These are phyloP conservation scores for Colletotrichum plurivorum DNA, from an alignment of 2,329 filamentous ascomycete genomes.

Conservation along the genomic window DNA sequence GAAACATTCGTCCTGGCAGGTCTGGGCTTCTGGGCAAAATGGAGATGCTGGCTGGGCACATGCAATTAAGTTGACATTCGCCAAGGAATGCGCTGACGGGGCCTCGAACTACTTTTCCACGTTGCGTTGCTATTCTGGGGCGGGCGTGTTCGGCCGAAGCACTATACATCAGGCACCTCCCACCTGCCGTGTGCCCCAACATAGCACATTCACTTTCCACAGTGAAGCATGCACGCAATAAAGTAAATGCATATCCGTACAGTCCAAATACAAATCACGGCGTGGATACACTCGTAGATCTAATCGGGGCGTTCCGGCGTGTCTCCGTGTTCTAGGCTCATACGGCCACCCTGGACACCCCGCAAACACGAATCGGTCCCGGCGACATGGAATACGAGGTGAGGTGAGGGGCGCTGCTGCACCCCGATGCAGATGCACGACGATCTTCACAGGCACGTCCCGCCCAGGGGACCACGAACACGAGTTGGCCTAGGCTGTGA, in stretches of 20 bases:
- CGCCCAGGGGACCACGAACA: neutral
- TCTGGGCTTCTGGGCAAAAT: conserved; percentile 13
- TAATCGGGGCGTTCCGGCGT: conserved; percentile 11
- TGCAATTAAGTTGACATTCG: neutral
- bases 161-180: neutral
- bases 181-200: neutral
- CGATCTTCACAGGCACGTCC: neutral
- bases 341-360: conserved; percentile 27
- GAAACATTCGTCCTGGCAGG: neutral
- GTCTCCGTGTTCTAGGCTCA: conserved; percentile 17
- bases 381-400: conserved; percentile 23
- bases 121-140: neutral
- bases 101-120: neutral
- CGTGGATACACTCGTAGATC: conserved; percentile 22
- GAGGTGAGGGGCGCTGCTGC: conserved; percentile 18
- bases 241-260: neutral
- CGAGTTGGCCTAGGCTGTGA: conserved; percentile 17
- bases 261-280: neutral
- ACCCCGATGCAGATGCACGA: conserved; percentile 1
- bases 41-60: conserved; percentile 7
- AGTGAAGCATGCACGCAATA: neutral
- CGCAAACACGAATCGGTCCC: conserved; percentile 35
- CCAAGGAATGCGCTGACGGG: neutral
- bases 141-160: neutral
- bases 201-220: neutral